phyloP scores from a whole-genome alignment of 1,284 basidiomycete genomes.

The Ustilago curta region DNA sequence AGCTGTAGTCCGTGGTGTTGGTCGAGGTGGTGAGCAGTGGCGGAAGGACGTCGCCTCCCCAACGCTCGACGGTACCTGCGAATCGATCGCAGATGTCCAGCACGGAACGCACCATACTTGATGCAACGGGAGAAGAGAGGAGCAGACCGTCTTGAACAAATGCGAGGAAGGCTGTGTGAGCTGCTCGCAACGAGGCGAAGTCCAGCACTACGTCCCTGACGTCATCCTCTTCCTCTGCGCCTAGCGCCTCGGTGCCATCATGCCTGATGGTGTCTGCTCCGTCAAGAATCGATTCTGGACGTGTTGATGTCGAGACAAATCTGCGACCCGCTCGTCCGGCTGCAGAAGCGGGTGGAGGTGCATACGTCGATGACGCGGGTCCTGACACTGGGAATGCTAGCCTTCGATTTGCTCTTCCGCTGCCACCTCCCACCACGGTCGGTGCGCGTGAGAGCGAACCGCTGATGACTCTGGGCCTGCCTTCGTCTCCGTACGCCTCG shows the following conservation, averaged over 20 bases:
- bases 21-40: constrained; percentile 75
- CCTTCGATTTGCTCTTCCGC: constrained; percentile 15
- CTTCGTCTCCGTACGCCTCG: constrained; percentile 32
- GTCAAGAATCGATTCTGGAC: constrained; percentile 32
- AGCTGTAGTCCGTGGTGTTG: constrained; percentile 74
- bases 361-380: constrained; percentile 23
- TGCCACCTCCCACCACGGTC: constrained; percentile 16
- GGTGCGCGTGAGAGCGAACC: constrained; percentile 27
- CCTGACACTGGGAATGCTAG: constrained; percentile 47
- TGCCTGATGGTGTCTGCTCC: constrained; percentile 29
- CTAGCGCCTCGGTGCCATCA: constrained; percentile 9
- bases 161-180: constrained; percentile 84
- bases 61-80: constrained; percentile 80
- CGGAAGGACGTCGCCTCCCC: constrained; percentile 91
- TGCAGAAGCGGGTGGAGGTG: constrained; percentile 7
- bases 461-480: constrained; percentile 18
- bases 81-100: constrained; percentile 85
- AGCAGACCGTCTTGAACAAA: constrained; percentile 83
- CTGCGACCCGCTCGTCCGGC: constrained; percentile 25
- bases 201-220: constrained; percentile 71
- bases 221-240: constrained; percentile 47
- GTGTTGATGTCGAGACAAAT: constrained; percentile 37
- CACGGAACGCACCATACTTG: constrained; percentile 77
- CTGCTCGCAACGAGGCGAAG: constrained; percentile 82
- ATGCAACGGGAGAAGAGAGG: constrained; percentile 75